Evolutionary conservation across 768 basidiomycete species (phyloP), one percentile per base, ranked within the genome.

Genomic region (Exidia glandulosa): DNA sequence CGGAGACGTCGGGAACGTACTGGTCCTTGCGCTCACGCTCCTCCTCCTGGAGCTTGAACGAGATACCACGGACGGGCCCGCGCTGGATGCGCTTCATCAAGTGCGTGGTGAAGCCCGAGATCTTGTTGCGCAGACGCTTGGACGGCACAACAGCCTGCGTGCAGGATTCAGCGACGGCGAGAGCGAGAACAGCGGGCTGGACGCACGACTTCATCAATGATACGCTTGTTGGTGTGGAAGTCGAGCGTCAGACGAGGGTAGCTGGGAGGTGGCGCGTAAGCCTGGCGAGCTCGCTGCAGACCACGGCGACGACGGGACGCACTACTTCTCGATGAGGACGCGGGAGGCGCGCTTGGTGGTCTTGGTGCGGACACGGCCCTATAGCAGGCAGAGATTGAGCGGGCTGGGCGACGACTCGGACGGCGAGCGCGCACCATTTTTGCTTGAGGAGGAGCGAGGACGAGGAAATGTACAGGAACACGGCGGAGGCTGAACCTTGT

Each of bases 301-400:
- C n/a, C n/a, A n/a, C 52, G 13, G 25, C 19, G 19, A 31, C 16
- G 60, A 60, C 14, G 19, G 25, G 36, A 81, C 89, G 73, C 70
- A 91, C 89, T 97, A 99, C 84, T 97, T 97, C 84, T 99, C 96
- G 72, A 99, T 98, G 77, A 98, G 83, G 69, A 94, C 92, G 64
- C 96, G 87, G 66, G 94, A 97, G 71, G 96, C 95, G 79, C 94
- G 90, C 84, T 99, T 99, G 73, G 94, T 95, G 65, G 96, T 99
- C 81, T 99, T 99, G 70, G 96, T 99, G 73, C 96, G 90, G 78
- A 99, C 95, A 71, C 96, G 94, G 75, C 96, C 96, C 96, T 97
- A 72, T 1, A 23, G 37, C 67, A 27, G 58, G 60, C 58, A 25
- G 3, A 30, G 54, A 36, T n/a, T 56, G 36, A 59, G 12, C 29